Evolutionary conservation across 192 early-diverging fungal species (phyloP).

Genomic region (Backusella tarrabulga): DNA sequence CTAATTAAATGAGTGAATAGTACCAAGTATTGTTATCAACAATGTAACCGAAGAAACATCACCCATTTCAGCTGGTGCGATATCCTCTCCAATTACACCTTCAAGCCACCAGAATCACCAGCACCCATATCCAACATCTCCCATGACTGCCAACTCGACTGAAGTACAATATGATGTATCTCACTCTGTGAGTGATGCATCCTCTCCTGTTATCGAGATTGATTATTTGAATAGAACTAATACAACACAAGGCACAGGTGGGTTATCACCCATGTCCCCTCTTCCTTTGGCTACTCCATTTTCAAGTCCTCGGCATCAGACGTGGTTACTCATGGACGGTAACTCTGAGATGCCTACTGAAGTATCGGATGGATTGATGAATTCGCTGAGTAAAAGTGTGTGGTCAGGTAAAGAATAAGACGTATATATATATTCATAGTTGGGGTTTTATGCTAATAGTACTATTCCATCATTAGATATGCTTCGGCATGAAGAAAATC

Average conservation of each 20-base stretch:
- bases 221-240: neutral
- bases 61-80: neutral
- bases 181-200: neutral
- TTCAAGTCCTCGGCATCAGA: neutral
- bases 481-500: neutral
- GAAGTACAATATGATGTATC: conserved; percentile 7
- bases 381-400: neutral
- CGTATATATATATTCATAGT: neutral
- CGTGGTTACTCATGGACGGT: conserved; percentile 11
- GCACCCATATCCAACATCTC: neutral
- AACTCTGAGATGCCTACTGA: conserved; percentile 9
- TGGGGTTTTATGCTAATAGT: neutral
- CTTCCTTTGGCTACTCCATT: neutral
- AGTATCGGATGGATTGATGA: conserved; percentile 9
- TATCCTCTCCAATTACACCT: neutral
- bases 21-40: conserved; percentile 11
- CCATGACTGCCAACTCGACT: neutral
- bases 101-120: neutral
- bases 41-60: neutral
- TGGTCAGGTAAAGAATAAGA: conserved; percentile 12
- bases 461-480: neutral
- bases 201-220: neutral
- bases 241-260: neutral
- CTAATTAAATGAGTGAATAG: neutral
- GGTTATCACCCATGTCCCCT: conserved; percentile 4